phyloP scores from a whole-genome alignment of 2,329 filamentous ascomycete species.

The Paecilomyces niveus region DNA sequence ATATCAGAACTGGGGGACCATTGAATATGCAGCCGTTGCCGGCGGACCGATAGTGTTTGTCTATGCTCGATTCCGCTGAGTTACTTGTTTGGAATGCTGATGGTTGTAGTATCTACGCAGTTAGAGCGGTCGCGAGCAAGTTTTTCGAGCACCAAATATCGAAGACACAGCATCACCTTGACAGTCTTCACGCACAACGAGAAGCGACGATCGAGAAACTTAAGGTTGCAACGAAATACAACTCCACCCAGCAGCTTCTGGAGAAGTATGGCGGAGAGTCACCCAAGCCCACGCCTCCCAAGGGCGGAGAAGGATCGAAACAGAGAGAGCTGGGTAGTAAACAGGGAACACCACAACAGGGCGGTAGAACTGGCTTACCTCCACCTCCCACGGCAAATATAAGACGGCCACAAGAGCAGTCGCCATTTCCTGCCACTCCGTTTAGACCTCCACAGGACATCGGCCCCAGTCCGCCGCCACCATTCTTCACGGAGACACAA shows the following conservation, averaged over 20 bases:
- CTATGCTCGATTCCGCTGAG: neutral
- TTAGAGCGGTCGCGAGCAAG: slow-evolving; percentile 58
- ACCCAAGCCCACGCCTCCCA: slow-evolving; percentile 26
- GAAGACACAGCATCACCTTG: slow-evolving; percentile 60
- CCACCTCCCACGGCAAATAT: slow-evolving; percentile 63
- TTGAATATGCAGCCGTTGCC: slow-evolving; percentile 71
- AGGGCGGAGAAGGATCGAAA: slow-evolving; percentile 10
- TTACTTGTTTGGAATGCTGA: slow-evolving; percentile 3
- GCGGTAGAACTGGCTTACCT: slow-evolving; percentile 43
- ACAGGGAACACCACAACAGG: neutral
- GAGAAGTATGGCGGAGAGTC: slow-evolving; percentile 83
- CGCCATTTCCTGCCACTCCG: slow-evolving; percentile 19
- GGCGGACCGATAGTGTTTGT: slow-evolving; percentile 71
- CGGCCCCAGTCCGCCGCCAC: slow-evolving; percentile 19
- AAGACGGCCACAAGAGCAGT: slow-evolving; percentile 20
- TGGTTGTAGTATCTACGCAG: slow-evolving; percentile 65
- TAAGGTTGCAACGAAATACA: slow-evolving; percentile 91
- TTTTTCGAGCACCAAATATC: slow-evolving; percentile 80
- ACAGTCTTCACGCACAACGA: slow-evolving; percentile 69
- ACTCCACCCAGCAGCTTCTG: slow-evolving; percentile 84
- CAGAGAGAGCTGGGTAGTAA: slow-evolving; percentile 2
- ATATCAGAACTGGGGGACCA: slow-evolving; percentile 65
- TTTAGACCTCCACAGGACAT: slow-evolving; percentile 14
- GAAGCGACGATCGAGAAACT: slow-evolving; percentile 86
- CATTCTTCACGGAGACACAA: slow-evolving; percentile 5